A percentile compares a stretch with the other conserved stretches of the same genome.
Conservation (phyloP, 2,329 filamentous ascomycete genomes). For the Fusarium euwallaceae region DNA sequence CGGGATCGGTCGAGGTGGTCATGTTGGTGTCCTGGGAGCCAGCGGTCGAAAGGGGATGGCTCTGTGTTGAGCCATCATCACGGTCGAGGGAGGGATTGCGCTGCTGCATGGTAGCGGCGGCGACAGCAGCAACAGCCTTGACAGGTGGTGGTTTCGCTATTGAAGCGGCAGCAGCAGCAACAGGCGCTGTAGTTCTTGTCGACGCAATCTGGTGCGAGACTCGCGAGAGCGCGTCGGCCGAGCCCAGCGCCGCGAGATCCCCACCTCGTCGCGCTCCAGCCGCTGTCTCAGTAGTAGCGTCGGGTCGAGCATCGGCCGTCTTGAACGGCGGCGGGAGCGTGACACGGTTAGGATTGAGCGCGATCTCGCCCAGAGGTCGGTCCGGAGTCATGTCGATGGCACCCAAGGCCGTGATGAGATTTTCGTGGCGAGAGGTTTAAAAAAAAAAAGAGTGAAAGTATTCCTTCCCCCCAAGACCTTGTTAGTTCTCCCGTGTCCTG, state of each 20-base stretch:
- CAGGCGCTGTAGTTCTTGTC: constrained; percentile 30
- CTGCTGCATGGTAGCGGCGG: constrained; percentile 29
- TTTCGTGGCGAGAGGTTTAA: constrained; percentile 5
- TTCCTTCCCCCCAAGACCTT: neutral
- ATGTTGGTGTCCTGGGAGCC: constrained; percentile 44
- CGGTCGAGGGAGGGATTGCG: constrained; percentile 36
- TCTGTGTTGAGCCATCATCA: constrained; percentile 46
- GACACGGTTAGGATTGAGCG: constrained; percentile 37
- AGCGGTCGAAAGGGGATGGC: constrained; percentile 41
- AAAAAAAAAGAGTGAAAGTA: constrained; percentile 6
- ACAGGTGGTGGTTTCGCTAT: constrained; percentile 28
- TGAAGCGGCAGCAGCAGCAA: constrained; percentile 25
- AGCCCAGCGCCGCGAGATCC: constrained; percentile 44
- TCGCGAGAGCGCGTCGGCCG: constrained; percentile 44
- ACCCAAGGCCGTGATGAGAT: constrained; percentile 14
- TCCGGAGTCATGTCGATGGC: constrained; percentile 38
- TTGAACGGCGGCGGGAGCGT: constrained; percentile 34
- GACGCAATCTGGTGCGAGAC: constrained; percentile 40
- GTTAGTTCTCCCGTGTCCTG: neutral
- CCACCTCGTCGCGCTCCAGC: constrained; percentile 43
- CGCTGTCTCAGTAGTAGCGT: constrained; percentile 31
- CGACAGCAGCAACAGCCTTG: constrained; percentile 23
- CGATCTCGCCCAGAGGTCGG: constrained; percentile 41
- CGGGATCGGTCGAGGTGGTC: constrained; percentile 42
- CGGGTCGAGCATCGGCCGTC: constrained; percentile 20